Conservation (phyloP, 768 basidiomycete species). For the Boletus tomentosulus region DNA sequence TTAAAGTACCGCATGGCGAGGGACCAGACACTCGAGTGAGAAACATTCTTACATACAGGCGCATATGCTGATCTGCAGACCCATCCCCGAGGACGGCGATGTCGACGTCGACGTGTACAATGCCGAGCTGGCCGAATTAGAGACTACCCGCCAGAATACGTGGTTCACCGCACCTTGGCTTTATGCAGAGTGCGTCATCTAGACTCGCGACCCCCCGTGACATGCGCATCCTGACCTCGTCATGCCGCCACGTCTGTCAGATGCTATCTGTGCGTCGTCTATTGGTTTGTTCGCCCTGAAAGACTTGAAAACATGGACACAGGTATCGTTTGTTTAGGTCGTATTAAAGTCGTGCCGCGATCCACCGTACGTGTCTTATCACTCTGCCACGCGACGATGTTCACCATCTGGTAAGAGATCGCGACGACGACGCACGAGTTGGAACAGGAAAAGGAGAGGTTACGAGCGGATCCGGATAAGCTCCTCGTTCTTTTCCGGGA, state of each 20-base stretch:
- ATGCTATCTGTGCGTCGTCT: constrained; percentile 62
- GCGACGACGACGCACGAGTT: constrained; percentile 70
- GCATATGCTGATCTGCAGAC: constrained; percentile 36
- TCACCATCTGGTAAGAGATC: constrained; percentile 48
- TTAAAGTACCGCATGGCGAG: constrained; percentile 89
- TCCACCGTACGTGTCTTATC: constrained; percentile 55
- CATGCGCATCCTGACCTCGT: background rate
- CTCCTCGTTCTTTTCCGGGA: constrained; percentile 68
- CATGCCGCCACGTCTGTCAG: constrained; percentile 31
- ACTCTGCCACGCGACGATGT: background rate
- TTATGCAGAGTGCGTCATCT: constrained; percentile 75
- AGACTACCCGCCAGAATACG: constrained; percentile 47
- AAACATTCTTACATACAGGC: background rate
- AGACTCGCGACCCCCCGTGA: background rate
- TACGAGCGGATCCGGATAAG: constrained; percentile 48
- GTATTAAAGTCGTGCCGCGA: constrained; percentile 70
- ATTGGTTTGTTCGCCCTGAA: background rate
- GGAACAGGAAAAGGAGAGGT: constrained; percentile 40
- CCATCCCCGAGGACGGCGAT: constrained; percentile 73
- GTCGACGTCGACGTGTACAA: constrained; percentile 74
- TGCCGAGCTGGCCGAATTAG: constrained; percentile 53
- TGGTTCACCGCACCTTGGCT: constrained; percentile 97
- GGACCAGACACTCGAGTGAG: constrained; percentile 66
- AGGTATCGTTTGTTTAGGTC: constrained; percentile 84
- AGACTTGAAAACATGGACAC: background rate